Percentiles rank a stretch among this genome's conserved stretches.
These are phyloP conservation scores for Apiospora marii DNA, from an alignment of 2,329 filamentous ascomycete species.

Conservation along the genomic window DNA sequence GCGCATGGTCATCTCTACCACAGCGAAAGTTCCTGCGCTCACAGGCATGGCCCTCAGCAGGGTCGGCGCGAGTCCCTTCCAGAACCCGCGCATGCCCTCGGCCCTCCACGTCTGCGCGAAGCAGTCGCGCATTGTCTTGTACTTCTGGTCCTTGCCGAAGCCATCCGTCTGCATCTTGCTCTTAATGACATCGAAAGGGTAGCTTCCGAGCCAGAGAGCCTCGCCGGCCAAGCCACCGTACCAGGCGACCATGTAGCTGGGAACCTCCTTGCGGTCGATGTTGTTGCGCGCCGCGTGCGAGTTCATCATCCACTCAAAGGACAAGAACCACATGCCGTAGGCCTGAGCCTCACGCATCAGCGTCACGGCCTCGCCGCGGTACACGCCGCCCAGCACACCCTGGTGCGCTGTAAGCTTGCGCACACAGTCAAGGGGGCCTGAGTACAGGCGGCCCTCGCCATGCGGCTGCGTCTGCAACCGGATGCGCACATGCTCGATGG, in stretches of 20 bases:
- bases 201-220: constrained; percentile 90
- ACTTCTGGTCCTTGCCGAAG: constrained; percentile 76
- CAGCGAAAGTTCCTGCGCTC: constrained; percentile 95
- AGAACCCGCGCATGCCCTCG: constrained; percentile 86
- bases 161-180: constrained; percentile 99
- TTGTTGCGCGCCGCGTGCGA: constrained; percentile 80
- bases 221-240: constrained; percentile 96
- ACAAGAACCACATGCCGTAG: constrained; percentile 94
- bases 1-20: constrained; percentile 73
- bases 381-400: constrained; percentile 77
- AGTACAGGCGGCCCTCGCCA: constrained; percentile 79
- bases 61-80: constrained; percentile 92
- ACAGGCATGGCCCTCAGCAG: constrained; percentile 96
- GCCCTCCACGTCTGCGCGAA: constrained; percentile 81
- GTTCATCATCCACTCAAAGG: constrained; percentile 98
- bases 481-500: constrained; percentile 97
- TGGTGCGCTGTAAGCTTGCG: constrained; percentile 76
- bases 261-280: constrained; percentile 78
- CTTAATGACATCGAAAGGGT: constrained; percentile 97
- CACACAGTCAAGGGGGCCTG: constrained; percentile 88
- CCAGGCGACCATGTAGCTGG: constrained; percentile 84
- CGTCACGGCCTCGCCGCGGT: constrained; percentile 88
- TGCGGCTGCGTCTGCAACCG: constrained; percentile 96
- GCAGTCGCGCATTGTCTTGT: constrained; percentile 85
- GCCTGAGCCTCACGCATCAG: constrained; percentile 89